Conservation (phyloP, 2,329 filamentous ascomycete species). For the Pestalotiopsis sp. region DNA sequence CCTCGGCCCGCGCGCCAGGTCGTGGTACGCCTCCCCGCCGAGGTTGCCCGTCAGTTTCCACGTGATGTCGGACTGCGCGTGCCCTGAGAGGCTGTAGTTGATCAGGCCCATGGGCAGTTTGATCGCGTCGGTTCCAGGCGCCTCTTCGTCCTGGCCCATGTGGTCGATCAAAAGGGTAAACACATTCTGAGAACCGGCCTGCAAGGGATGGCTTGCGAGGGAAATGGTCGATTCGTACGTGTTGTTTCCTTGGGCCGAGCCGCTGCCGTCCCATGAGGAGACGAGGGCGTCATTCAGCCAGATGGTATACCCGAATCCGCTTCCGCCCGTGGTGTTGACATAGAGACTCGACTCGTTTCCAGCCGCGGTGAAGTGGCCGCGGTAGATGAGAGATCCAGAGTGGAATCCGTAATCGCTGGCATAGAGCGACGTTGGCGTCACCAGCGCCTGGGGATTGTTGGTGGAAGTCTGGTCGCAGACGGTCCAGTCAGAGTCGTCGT, state of each 20-base stretch:
- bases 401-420: slow-evolving; percentile 76
- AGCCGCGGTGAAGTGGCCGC: slow-evolving; percentile 69
- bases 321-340: slow-evolving; percentile 67
- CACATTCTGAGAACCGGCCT: slow-evolving; percentile 55
- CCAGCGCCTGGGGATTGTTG: slow-evolving; percentile 48
- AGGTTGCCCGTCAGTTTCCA: slow-evolving; percentile 75
- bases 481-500: slow-evolving; percentile 73
- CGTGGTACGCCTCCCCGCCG: slow-evolving; percentile 64
- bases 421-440: slow-evolving; percentile 10
- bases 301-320: slow-evolving; percentile 66
- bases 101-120: slow-evolving; percentile 67
- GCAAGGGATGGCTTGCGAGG: slow-evolving; percentile 33
- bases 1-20: slow-evolving; percentile 63
- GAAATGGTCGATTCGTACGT: slow-evolving; percentile 35
- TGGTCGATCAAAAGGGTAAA: slow-evolving; percentile 75
- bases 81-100: neutral
- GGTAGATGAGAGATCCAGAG: slow-evolving; percentile 69
- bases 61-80: slow-evolving; percentile 32
- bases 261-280: slow-evolving; percentile 38
- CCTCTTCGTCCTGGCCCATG: slow-evolving; percentile 67
- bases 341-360: slow-evolving; percentile 62
- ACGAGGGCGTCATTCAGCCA: slow-evolving; percentile 71
- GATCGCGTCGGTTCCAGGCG: slow-evolving; percentile 61
- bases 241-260: slow-evolving; percentile 3
- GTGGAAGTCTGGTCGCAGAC: slow-evolving; percentile 57